Evolutionary conservation across 257 asterid species (phyloP).

Genomic region (Solanum virginianum): DNA sequence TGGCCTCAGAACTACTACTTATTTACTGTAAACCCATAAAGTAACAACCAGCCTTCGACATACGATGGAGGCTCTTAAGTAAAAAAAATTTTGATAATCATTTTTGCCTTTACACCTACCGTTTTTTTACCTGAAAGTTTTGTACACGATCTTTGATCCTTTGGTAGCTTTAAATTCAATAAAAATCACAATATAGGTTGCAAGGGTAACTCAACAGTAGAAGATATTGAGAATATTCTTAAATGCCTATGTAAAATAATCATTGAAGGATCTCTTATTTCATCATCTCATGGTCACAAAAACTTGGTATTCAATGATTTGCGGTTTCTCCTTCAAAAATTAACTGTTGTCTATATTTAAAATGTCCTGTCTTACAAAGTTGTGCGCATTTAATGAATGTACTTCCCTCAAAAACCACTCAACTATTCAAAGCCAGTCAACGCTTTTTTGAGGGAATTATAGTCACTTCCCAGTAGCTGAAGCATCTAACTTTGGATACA

Average conservation of each 20-base stretch:
- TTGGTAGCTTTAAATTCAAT: constrained; percentile 24
- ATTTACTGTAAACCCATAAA: too few relatives aligned
- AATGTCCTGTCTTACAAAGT: constrained; percentile 53
- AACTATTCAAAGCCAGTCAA: constrained; percentile 76
- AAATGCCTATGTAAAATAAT: constrained; percentile 46
- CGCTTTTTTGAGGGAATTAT: constrained; percentile 63
- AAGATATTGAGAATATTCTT: constrained; percentile 57
- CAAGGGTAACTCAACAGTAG: constrained; percentile 47
- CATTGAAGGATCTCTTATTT: constrained; percentile 71
- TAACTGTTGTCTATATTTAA: constrained; percentile 45
- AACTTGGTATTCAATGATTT: constrained; percentile 62
- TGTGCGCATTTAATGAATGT: constrained; percentile 72
- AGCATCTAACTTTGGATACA: too few relatives aligned
- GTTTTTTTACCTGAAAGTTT: constrained; percentile 43
- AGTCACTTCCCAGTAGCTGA: neutral
- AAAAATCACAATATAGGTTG: constrained; percentile 71
- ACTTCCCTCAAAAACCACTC: constrained; percentile 65
- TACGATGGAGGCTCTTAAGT: too few relatives aligned
- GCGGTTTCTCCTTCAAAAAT: constrained; percentile 39
- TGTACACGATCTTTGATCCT: constrained; percentile 38
- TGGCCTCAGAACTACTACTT: too few relatives aligned
- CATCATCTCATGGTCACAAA: constrained; percentile 87
- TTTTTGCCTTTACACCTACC: too few relatives aligned
- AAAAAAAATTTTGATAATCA: too few relatives aligned
- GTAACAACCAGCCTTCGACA: too few relatives aligned